Conservation (phyloP, 345 rosid species). For the Passiflora organensis region DNA sequence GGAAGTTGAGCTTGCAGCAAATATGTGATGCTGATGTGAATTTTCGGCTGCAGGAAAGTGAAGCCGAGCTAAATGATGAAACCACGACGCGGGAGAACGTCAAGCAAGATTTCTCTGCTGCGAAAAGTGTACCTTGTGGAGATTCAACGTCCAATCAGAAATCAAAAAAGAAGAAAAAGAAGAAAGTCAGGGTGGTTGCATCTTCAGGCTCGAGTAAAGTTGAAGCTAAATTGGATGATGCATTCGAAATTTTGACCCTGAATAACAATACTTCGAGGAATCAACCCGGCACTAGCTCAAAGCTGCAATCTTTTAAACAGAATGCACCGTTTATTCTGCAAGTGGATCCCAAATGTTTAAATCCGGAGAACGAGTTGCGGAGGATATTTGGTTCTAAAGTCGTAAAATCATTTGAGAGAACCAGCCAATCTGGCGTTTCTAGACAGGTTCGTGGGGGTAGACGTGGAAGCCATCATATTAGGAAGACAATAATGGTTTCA, state of each 20-base stretch:
- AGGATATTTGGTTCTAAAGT: slow-evolving; percentile 86
- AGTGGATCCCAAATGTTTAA: slow-evolving; percentile 67
- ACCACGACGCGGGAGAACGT: slow-evolving; percentile 6
- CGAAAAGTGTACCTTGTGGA: slow-evolving; percentile 18
- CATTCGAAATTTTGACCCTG: slow-evolving; percentile 42
- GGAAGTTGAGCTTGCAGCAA: neutral
- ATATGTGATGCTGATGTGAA: slow-evolving; percentile 12
- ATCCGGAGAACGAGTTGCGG: slow-evolving; percentile 65
- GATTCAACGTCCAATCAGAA: slow-evolving; percentile 36
- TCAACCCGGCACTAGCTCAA: slow-evolving; percentile 21
- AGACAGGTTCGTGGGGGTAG: slow-evolving; percentile 68
- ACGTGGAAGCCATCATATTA: slow-evolving; percentile 58
- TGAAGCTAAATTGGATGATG: slow-evolving; percentile 38
- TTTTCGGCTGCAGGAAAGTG: slow-evolving; percentile 38
- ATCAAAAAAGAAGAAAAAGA: slow-evolving; percentile 84
- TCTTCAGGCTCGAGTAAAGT: slow-evolving; percentile 25
- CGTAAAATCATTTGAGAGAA: slow-evolving; percentile 69
- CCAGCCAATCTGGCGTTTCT: slow-evolving; percentile 53
- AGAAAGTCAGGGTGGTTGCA: slow-evolving; percentile 49
- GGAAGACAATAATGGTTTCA: slow-evolving; percentile 62
- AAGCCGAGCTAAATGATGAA: slow-evolving; percentile 30
- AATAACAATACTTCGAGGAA: slow-evolving; percentile 24
- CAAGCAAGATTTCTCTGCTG: slow-evolving; percentile 11
- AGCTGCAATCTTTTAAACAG: slow-evolving; percentile 22
- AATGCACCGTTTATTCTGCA: slow-evolving; percentile 34